Conservation (phyloP, 2,329 filamentous ascomycete species). For the Aureobasidium namibiae region DNA sequence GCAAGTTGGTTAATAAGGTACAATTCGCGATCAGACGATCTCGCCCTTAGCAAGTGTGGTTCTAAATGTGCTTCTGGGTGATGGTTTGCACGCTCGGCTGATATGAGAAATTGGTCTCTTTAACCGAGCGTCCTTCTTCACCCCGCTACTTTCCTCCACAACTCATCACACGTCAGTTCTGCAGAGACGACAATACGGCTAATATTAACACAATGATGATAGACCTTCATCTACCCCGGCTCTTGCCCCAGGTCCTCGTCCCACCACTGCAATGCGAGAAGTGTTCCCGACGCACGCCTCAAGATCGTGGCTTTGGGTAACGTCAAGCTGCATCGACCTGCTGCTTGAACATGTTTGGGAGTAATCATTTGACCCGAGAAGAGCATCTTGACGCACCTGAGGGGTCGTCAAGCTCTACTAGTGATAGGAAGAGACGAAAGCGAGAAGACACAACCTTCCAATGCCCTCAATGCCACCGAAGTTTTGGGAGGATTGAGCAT, state of each 20-base stretch:
- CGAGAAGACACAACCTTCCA: conserved; percentile 11
- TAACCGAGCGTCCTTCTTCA: not conserved
- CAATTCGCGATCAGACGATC: not conserved
- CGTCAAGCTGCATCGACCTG: conserved; percentile 3
- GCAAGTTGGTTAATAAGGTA: not conserved
- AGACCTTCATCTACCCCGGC: not conserved
- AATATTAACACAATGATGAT: not conserved
- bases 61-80: not conserved
- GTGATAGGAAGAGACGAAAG: conserved; percentile 12
- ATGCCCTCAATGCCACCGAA: conserved; percentile 18
- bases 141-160: not conserved
- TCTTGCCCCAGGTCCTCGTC: not conserved
- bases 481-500: conserved; percentile 22
- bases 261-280: not conserved
- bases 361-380: not conserved
- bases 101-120: not conserved
- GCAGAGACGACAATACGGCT: not conserved
- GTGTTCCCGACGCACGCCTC: not conserved
- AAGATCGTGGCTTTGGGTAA: not conserved
- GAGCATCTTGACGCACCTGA: not conserved
- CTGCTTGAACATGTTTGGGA: conserved; percentile 3
- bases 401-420: not conserved
- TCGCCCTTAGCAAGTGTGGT: not conserved
- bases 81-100: not conserved
- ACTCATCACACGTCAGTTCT: not conserved